A percentile compares a stretch with the other conserved stretches of the same genome.
These are phyloP conservation scores for Schoenoplectus triqueter DNA, from an alignment of 202 grass and related monocot genomes.

Conservation along the genomic window DNA sequence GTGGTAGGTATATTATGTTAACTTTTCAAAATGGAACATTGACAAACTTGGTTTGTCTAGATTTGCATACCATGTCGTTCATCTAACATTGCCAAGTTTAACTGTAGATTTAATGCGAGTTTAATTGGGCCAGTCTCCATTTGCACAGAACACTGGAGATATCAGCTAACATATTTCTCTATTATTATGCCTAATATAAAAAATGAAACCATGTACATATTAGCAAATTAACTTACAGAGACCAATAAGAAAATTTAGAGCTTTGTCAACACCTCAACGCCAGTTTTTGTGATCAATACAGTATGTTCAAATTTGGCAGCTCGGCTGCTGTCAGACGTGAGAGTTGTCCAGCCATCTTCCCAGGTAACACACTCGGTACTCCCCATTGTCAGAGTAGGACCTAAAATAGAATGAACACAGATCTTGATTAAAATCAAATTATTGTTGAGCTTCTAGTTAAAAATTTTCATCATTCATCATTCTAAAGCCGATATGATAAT, in stretches of 20 bases:
- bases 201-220: slow-evolving; percentile 13
- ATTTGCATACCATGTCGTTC: slow-evolving; percentile 1
- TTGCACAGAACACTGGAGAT: slow-evolving; percentile 3
- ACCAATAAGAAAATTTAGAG: slow-evolving; percentile 42
- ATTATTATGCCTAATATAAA: neutral
- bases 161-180: neutral
- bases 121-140: neutral
- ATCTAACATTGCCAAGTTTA: neutral
- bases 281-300: slow-evolving; percentile 67
- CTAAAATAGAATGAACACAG: slow-evolving; percentile 44
- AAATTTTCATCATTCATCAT: neutral
- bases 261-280: slow-evolving; percentile 81
- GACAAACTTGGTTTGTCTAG: neutral
- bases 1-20: neutral
- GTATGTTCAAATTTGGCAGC: slow-evolving; percentile 86
- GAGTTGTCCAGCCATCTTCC: slow-evolving; percentile 81
- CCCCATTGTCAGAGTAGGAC: slow-evolving; percentile 76
- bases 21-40: neutral
- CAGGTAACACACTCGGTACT: slow-evolving; percentile 73
- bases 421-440: neutral
- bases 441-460: neutral
- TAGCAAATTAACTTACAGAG: slow-evolving; percentile 2
- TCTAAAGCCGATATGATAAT: neutral
- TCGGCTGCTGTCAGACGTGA: slow-evolving; percentile 70
- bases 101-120: neutral